These are phyloP conservation scores for Homolaphlyctis polyrhiza DNA, from an alignment of 371 early-diverging fungal species.

Conservation along the genomic window DNA sequence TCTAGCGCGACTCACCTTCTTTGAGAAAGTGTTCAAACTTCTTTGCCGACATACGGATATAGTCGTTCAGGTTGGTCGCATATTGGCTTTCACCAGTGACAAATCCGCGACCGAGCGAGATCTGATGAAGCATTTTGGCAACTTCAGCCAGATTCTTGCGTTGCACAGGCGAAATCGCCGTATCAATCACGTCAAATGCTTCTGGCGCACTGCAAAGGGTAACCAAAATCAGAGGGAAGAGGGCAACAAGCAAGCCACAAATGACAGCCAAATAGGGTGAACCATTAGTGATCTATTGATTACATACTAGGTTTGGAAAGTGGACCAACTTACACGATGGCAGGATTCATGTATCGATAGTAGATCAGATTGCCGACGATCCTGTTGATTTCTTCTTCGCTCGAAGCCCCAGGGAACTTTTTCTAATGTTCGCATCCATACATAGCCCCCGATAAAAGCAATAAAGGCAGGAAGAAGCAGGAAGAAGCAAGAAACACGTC, in stretches of 20 bases:
- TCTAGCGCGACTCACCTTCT: constrained; percentile 60
- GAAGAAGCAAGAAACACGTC: neutral
- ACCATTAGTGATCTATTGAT: neutral
- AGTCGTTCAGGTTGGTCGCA: constrained; percentile 52
- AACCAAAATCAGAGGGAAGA: constrained; percentile 3
- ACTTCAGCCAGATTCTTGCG: constrained; percentile 90
- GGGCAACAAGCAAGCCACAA: too few relatives aligned
- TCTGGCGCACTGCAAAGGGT: constrained; percentile 78
- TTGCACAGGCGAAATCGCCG: constrained; percentile 75
- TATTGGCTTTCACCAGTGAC: constrained; percentile 48
- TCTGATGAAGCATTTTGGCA: constrained; percentile 88
- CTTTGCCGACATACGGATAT: constrained; percentile 66
- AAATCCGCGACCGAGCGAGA: constrained; percentile 75
- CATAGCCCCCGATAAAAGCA: too few relatives aligned
- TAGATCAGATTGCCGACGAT: constrained; percentile 92
- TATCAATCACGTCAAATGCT: constrained; percentile 90
- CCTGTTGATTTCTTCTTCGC: constrained; percentile 70
- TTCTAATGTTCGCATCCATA: constrained; percentile 12
- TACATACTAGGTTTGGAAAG: too few relatives aligned
- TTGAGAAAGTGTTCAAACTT: constrained; percentile 74
- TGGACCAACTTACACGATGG: constrained; percentile 76
- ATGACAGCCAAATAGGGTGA: neutral
- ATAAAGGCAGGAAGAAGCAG: neutral
- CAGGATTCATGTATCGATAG: constrained; percentile 95
- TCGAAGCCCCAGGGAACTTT: constrained; percentile 73